Conservation (phyloP, 2,329 filamentous ascomycete species). For the Epichloe baconii region DNA sequence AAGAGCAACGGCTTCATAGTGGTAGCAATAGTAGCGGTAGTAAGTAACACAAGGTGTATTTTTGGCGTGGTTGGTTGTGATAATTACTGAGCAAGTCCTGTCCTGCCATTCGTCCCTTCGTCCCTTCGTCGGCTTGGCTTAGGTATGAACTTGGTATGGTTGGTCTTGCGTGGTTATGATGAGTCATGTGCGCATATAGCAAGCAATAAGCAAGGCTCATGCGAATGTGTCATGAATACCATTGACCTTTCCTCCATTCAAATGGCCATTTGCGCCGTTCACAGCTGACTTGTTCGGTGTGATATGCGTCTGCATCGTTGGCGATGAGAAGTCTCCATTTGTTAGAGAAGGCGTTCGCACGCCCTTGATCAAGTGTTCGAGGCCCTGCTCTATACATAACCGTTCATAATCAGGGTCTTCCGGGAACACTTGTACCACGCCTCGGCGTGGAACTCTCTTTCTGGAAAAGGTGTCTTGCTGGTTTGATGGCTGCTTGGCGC, state of each 20-base stretch:
- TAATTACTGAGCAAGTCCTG: not conserved
- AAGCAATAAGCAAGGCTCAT: not conserved
- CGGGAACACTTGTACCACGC: slow-evolving; percentile 37
- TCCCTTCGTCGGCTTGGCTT: not conserved
- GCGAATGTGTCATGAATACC: slow-evolving; percentile 15
- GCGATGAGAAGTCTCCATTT: slow-evolving; percentile 36
- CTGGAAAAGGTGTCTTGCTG: slow-evolving; percentile 41
- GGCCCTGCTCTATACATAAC: slow-evolving; percentile 43
- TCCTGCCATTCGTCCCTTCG: not conserved
- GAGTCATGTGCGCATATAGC: not conserved
- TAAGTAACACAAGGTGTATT: not conserved
- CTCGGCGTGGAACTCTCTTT: slow-evolving; percentile 41
- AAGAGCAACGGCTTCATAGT: not conserved
- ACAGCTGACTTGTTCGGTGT: slow-evolving; percentile 12
- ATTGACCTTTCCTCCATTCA: slow-evolving; percentile 16
- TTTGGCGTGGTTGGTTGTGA: not conserved
- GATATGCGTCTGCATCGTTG: slow-evolving; percentile 24
- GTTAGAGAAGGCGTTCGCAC: slow-evolving; percentile 28
- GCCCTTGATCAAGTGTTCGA: slow-evolving; percentile 38
- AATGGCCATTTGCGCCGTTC: slow-evolving; percentile 19
- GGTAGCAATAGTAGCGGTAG: slow-evolving; percentile 6
- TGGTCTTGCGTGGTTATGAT: not conserved
- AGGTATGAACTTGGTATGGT: not conserved
- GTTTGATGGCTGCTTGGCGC: slow-evolving; percentile 31
- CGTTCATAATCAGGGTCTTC: slow-evolving; percentile 44